These are phyloP conservation scores for Fusarium sp. DNA, from an alignment of 2,329 filamentous ascomycete genomes.

Conservation along the genomic window DNA sequence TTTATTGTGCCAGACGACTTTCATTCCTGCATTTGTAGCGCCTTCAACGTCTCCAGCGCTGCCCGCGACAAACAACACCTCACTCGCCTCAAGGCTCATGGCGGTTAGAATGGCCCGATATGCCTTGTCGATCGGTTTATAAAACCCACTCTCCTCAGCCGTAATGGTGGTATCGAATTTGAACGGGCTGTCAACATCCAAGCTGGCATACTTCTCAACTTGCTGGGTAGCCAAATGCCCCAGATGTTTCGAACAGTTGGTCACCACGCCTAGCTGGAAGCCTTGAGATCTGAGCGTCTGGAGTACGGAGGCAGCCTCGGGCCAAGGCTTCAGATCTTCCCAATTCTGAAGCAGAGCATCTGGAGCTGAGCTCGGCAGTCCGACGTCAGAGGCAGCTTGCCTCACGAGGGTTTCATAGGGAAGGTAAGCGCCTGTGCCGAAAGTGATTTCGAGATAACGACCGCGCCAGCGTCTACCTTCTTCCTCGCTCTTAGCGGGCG, in stretches of 20 bases:
- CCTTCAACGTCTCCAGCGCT: conserved; percentile 54
- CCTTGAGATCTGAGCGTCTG: conserved; percentile 38
- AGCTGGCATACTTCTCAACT: conserved; percentile 7
- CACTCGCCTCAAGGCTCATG: conserved; percentile 39
- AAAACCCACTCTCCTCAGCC: conserved; percentile 53
- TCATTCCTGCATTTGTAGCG: conserved; percentile 51
- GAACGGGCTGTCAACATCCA: conserved; percentile 15
- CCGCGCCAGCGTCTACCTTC: conserved; percentile 49
- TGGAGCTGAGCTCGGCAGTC: conserved; percentile 43
- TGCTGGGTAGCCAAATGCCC: conserved; percentile 38
- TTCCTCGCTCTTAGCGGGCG: conserved; percentile 34
- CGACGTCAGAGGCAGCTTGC: conserved; percentile 44
- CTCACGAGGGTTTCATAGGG: conserved; percentile 47
- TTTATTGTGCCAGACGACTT: conserved; percentile 52
- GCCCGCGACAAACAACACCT: conserved; percentile 51
- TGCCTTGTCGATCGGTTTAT: conserved; percentile 49
- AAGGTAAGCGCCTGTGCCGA: conserved; percentile 45
- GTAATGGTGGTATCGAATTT: conserved; percentile 49
- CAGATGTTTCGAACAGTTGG: conserved; percentile 50
- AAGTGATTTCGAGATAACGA: conserved; percentile 52
- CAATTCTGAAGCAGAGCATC: conserved; percentile 43
- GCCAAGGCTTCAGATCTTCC: conserved; percentile 42
- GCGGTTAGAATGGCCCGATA: conserved; percentile 46
- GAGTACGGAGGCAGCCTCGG: conserved; percentile 33
- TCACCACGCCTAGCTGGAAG: conserved; percentile 50